Conservation (phyloP, 441 rosid genomes). For the Pelargonium citronellum region DNA sequence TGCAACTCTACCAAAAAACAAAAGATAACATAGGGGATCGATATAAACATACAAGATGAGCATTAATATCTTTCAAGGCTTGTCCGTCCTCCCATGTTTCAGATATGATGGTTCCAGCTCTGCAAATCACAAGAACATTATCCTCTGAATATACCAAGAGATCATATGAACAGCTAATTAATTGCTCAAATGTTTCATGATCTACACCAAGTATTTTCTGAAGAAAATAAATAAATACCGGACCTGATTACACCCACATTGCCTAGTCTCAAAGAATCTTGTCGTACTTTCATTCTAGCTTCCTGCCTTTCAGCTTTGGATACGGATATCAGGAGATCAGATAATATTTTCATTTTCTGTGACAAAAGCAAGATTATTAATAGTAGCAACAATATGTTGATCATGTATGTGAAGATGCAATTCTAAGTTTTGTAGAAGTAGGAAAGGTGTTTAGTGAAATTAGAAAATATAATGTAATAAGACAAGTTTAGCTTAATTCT, state of each 20-base stretch:
- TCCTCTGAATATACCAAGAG: slow-evolving; percentile 7
- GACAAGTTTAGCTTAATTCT: no score
- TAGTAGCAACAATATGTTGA: slow-evolving; percentile 3
- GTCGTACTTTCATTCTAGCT: slow-evolving; percentile 91
- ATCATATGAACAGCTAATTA: not conserved
- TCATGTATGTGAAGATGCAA: not conserved
- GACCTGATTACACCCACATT: slow-evolving; percentile 96
- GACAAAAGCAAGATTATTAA: slow-evolving; percentile 20
- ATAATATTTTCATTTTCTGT: slow-evolving; percentile 86
- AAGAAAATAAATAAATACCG: slow-evolving; percentile 8
- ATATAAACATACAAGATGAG: slow-evolving; percentile 65
- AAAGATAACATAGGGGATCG: slow-evolving; percentile 9
- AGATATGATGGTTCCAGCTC: slow-evolving; percentile 94
- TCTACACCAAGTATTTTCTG: not conserved
- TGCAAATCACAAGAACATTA: slow-evolving; percentile 33
- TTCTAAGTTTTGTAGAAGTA: no score
- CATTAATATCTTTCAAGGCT: slow-evolving; percentile 81
- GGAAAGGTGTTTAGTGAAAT: not conserved
- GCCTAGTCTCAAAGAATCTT: slow-evolving; percentile 94
- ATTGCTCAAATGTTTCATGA: not conserved
- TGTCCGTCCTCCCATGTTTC: slow-evolving; percentile 99
- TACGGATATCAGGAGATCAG: slow-evolving; percentile 90
- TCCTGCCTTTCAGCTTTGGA: slow-evolving; percentile 97
- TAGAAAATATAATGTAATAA: not conserved
- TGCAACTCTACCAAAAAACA: not conserved